Evolutionary conservation across 164 flowering plant genomes (phyloP), one percentile per base, ranked within the genome.

Genomic region (Akebia trifoliata): DNA sequence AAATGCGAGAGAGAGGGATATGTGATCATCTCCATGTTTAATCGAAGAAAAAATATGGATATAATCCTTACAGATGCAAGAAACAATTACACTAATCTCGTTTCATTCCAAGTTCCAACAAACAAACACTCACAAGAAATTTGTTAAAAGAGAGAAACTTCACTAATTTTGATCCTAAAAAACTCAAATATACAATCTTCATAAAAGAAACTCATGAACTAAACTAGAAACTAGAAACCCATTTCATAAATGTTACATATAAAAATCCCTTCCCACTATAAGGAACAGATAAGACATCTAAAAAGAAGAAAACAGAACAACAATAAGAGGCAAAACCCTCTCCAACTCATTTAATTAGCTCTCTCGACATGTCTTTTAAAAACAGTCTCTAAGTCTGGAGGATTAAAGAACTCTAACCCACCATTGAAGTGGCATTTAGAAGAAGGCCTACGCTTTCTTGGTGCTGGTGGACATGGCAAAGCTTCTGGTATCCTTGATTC

Each of bases 371-470:
- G 81, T 49, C 59, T 64, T 8, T 70, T 72, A 46, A 87, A 87
- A 0, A 85, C 81, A 12, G 82, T 53, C 39, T 87, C 91, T 76
- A 87, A 70, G 63, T 87, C 86, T 1, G 90, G 86, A 2, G 86
- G 84, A 38, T 59, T 68, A 34, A 87, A 87, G 69, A 82, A 82
- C 78, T 87, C 88, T 37, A 74, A 65, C 36, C 18, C 79, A 3
- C 76, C 81, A 42, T 38, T 60, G 31, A 38, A 59, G 8, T 71
- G 59, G 43, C 78, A 75, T 12, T 54, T 69, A 8, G 80, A 47
- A 34, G 78, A 28, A 36, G 54, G 54, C 63, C 38, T 50, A 4
- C 54, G 54, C n/a, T n/a, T n/a, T n/a, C n/a, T n/a, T n/a, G n/a
- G n/a, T n/a, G n/a, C n/a, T n/a, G n/a, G n/a, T n/a, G n/a, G n/a